Base-by-base conservation (phyloP, 2,329 filamentous ascomycete genomes). In the Ceratocystis variospora region DNA sequence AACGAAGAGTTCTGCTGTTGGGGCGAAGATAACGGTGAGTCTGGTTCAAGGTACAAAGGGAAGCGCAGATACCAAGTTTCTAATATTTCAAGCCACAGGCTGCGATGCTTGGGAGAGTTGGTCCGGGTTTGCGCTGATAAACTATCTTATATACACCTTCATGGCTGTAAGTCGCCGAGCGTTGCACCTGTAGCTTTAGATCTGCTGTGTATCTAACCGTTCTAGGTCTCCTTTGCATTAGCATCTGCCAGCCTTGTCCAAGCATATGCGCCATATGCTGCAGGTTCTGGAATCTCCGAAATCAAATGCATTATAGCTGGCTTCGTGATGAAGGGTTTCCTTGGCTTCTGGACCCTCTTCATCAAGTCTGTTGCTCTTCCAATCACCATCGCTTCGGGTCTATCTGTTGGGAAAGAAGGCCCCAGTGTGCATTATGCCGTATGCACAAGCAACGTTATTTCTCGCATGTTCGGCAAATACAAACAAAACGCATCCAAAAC, bases 291-390 rank as follows among this genome's bases (percentile, higher is more conserved):
- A 50, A 99, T 99, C 67, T 96, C 91, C 12, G 94, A 99, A 78
- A 99, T 99, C 81, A 99, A 99, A 76, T 96, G 91, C 76, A 97
- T 99, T 73, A 96, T 99, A 73, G 94, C 93, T 3, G 94, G 94
- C 2, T 99, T 99, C 74, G 90, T 97, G 62, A 99, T 99, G 94
- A 96, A 97, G 76, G 94, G 92, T 0, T 99, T 99, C 73, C 81
- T 99, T 17, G 91, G 93, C 22, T 87, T 87, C 71, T 91, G 90
- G 83, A 97, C 94, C 4, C 79, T 99, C 41, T 75, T 94, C 68
- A 97, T 99, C 77, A 99, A 99, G 77, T 96, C 91, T 0, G 84
- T 97, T 66, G 89, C 88, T 28, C 79, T 99, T 61, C 94, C 94
- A 0, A 79, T 99, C 57, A 89, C 93, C 55, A 99, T 99, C 74